These are phyloP conservation scores for Botrytis paeoniae DNA, from an alignment of 2,329 filamentous ascomycete species.

Conservation along the genomic window DNA sequence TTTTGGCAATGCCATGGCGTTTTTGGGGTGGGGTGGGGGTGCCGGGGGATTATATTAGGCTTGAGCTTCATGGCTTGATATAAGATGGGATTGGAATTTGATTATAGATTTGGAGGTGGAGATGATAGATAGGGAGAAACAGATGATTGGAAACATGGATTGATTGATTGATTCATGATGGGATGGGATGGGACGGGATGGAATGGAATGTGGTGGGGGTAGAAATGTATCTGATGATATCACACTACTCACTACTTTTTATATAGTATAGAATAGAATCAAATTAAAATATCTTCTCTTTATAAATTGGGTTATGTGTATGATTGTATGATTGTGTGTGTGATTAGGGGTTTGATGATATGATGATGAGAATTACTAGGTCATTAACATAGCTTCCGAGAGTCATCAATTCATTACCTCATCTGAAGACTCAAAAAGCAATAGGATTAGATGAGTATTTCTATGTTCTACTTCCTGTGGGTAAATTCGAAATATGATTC, in stretches of 20 bases:
- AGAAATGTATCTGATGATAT: background rate
- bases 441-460: too few relatives aligned
- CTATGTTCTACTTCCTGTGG: too few relatives aligned
- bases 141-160: background rate
- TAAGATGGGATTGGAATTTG: background rate
- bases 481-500: too few relatives aligned
- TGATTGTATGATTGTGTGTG: background rate
- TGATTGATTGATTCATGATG: background rate
- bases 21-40: background rate
- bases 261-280: background rate
- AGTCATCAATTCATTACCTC: too few relatives aligned
- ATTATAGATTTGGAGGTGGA: background rate
- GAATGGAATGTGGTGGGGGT: background rate
- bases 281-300: background rate
- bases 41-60: background rate
- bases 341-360: too few relatives aligned
- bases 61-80: background rate
- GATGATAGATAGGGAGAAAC: background rate
- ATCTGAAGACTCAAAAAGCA: too few relatives aligned
- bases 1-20: slow-evolving; percentile 8
- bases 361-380: too few relatives aligned
- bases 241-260: background rate
- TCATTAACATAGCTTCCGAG: too few relatives aligned
- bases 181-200: too few relatives aligned
- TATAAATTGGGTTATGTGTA: background rate